Percentiles rank a stretch among this genome's conserved stretches.
These are phyloP conservation scores for Chara braunii DNA, from an alignment of 139 green algal genomes.

Conservation along the genomic window DNA sequence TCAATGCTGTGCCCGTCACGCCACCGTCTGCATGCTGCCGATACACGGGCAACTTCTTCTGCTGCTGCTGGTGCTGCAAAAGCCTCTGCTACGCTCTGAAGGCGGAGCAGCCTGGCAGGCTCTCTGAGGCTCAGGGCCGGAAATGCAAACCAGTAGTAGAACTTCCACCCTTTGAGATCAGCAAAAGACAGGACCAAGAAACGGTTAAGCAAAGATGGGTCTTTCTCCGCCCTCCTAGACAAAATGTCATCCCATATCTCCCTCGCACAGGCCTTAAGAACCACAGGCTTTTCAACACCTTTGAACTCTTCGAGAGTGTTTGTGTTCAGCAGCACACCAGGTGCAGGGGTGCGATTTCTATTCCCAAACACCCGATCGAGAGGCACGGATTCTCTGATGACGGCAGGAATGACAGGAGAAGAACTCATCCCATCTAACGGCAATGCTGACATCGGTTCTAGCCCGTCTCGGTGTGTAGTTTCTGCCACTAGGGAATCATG, in stretches of 20 bases:
- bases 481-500: not conserved
- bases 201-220: conserved; percentile 47
- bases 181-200: conserved; percentile 69
- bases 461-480: not conserved
- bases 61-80: too few species aligned
- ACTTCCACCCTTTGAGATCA: conserved; percentile 86
- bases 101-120: conserved; percentile 5
- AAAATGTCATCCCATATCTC: conserved; percentile 62
- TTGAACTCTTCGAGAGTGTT: conserved; percentile 75
- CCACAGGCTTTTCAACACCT: conserved; percentile 37
- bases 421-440: too few species aligned
- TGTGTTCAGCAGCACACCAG: conserved; percentile 45
- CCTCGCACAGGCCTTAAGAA: conserved; percentile 8
- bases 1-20: too few species aligned
- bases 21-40: too few species aligned
- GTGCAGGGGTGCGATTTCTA: conserved; percentile 4
- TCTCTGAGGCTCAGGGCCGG: conserved; percentile 47
- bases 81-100: too few species aligned
- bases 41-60: too few species aligned
- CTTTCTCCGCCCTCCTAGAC: conserved; percentile 43
- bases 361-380: not conserved
- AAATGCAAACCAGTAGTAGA: conserved; percentile 80
- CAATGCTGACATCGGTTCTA: too few species aligned
- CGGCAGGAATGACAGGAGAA: too few species aligned
- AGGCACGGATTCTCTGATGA: not conserved